These are phyloP conservation scores for Myriosclerotinia duriaeana DNA, from an alignment of 2,329 filamentous ascomycete species.

Conservation along the genomic window DNA sequence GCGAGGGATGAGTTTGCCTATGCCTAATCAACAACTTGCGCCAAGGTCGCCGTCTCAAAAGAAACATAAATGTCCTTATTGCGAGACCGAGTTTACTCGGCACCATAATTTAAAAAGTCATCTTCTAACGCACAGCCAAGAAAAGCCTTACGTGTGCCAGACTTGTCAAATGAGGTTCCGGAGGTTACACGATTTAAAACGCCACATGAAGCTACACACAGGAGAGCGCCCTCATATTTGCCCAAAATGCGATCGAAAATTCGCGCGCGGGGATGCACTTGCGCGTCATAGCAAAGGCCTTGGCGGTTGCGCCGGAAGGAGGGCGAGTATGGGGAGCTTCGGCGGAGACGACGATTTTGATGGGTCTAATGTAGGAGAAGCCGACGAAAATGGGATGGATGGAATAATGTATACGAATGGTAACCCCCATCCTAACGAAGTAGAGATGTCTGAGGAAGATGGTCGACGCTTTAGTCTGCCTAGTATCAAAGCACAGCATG, in stretches of 20 bases:
- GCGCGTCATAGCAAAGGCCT: constrained; percentile 94
- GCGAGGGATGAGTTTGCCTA: constrained; percentile 58
- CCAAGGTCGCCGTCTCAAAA: constrained; percentile 75
- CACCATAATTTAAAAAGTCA: constrained; percentile 98
- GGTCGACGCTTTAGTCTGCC: constrained; percentile 68
- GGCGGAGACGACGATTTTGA: constrained; percentile 73
- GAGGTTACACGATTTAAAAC: constrained; percentile 89
- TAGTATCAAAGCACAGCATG: constrained; percentile 70
- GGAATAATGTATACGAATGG: constrained; percentile 51
- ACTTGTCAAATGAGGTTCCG: constrained; percentile 93
- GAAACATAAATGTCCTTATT: constrained; percentile 96
- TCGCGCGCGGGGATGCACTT: constrained; percentile 91
- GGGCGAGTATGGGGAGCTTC: constrained; percentile 82
- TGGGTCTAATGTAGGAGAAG: constrained; percentile 51
- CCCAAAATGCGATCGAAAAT: constrained; percentile 89
- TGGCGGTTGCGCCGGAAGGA: constrained; percentile 88
- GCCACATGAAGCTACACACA: constrained; percentile 94
- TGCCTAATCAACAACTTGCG: constrained; percentile 49
- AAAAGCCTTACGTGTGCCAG: constrained; percentile 93
- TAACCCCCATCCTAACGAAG: constrained; percentile 56
- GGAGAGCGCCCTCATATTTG: constrained; percentile 95
- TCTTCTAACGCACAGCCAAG: constrained; percentile 93
- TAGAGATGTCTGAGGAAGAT: constrained; percentile 59
- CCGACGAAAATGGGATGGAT: constrained; percentile 58
- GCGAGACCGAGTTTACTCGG: constrained; percentile 92